phyloP scores from a whole-genome alignment of 192 early-diverging fungal genomes.

The Rhizophagus sp. region DNA sequence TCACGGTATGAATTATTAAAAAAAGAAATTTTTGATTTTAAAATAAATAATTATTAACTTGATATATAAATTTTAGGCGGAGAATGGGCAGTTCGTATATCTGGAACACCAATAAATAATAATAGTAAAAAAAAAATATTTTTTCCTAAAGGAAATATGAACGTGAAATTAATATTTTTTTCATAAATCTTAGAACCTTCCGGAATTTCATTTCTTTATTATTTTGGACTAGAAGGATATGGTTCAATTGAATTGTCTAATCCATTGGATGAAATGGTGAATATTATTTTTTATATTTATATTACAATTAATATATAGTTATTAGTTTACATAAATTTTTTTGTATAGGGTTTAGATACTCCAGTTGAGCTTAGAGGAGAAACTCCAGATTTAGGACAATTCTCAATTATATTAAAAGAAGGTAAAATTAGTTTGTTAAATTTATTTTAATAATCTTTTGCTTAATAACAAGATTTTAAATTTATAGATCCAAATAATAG shows the following conservation, averaged over 20 bases:
- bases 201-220: slow-evolving; percentile 67
- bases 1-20: slow-evolving; percentile 48
- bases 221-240: slow-evolving; percentile 75
- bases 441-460: neutral
- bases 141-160: neutral
- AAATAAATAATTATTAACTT: slow-evolving; percentile 35
- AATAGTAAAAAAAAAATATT: slow-evolving; percentile 35
- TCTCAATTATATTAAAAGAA: slow-evolving; percentile 60
- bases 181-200: slow-evolving; percentile 38
- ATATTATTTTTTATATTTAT: neutral
- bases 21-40: slow-evolving; percentile 11
- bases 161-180: slow-evolving; percentile 4
- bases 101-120: slow-evolving; percentile 59
- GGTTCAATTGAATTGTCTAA: slow-evolving; percentile 57
- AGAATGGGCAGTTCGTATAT: slow-evolving; percentile 77
- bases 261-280: neutral
- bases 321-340: slow-evolving; percentile 17
- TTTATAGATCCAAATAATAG: slow-evolving; percentile 14
- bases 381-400: slow-evolving; percentile 72
- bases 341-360: slow-evolving; percentile 33
- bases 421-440: slow-evolving; percentile 37
- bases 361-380: slow-evolving; percentile 53
- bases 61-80: slow-evolving; percentile 50
- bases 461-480: neutral
- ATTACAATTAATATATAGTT: neutral